Evolutionary conservation across 73 alveolate genomes (phyloP), one percentile per base, ranked within the genome.

Genomic region (Durusdinium trenchii): DNA sequence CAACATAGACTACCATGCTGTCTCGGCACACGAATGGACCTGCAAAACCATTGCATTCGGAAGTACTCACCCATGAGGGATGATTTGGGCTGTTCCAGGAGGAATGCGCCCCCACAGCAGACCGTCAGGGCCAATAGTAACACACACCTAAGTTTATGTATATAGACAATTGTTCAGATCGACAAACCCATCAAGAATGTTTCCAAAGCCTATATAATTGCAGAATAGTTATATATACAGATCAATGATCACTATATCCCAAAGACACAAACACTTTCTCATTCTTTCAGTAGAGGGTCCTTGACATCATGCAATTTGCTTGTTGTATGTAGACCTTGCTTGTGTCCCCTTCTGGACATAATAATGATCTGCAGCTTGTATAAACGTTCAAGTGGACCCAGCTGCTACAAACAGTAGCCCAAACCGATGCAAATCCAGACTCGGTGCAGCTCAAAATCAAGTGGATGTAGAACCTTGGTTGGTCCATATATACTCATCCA

Each of bases 401-500:
- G 2, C 47, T 23, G 1, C n/a, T 3, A 28, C 90, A 79, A 12
- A 79, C 90, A 1, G 46, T 23, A 3, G 90, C 90, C 64, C 64
- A 79, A 6, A 79, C 9, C 30, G 90, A 23, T 1, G 90, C 90
- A 20, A 79, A 79, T 0, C 47, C 7, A 1, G 1, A 6, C 69
- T 3, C 18, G 9, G 30, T 45, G 52, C 69, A 79, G 52, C 35
- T 28, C 6, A 79, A 64, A 1, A 79, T 45, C 23, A 79, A 46
- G 64, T 79, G 90, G 46, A 79, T 47, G 46, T 7, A 79, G 45
- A 79, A 30, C 90, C 90, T 79, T 23, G 32, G 64, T 76, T 38
- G 48, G n/a, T n/a, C n/a, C n/a, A n/a, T n/a, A n/a, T n/a, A n/a
- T n/a, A n/a, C n/a, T n/a, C n/a, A n/a, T n/a, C n/a, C n/a, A n/a